Evolutionary conservation across 768 basidiomycete genomes (phyloP).

Genomic region (Trametes villosa): DNA sequence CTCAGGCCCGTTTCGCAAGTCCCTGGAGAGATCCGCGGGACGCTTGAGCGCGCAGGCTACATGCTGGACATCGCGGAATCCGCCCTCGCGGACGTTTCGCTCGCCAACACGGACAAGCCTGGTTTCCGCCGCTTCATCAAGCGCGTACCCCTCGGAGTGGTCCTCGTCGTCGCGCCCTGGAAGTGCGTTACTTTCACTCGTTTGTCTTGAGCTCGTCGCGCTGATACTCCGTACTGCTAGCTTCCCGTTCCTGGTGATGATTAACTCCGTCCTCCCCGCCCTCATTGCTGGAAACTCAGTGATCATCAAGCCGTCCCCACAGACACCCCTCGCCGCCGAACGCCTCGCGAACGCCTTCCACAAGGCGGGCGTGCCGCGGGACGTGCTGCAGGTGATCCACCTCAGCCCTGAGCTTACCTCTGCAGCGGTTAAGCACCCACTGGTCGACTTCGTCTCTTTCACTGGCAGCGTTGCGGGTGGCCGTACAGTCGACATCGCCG

Average conservation of each 20-base stretch:
- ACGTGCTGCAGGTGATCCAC: slow-evolving; percentile 77
- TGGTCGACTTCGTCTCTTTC: slow-evolving; percentile 84
- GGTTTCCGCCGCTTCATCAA: slow-evolving; percentile 86
- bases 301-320: slow-evolving; percentile 93
- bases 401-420: slow-evolving; percentile 65
- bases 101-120: slow-evolving; percentile 79
- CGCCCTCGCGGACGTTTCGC: slow-evolving; percentile 72
- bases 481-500: slow-evolving; percentile 70
- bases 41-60: slow-evolving; percentile 80
- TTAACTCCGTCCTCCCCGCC: slow-evolving; percentile 93
- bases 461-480: slow-evolving; percentile 89
- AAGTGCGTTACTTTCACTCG: slow-evolving; percentile 60
- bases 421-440: slow-evolving; percentile 62
- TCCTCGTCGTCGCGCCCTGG: slow-evolving; percentile 91
- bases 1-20: slow-evolving; percentile 78
- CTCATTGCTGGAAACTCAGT: slow-evolving; percentile 90
- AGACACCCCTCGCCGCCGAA: slow-evolving; percentile 90
- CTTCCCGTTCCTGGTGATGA: slow-evolving; percentile 86
- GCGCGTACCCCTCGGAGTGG: slow-evolving; percentile 83
- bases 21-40: slow-evolving; percentile 79
- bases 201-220: background rate
- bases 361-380: slow-evolving; percentile 78
- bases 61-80: slow-evolving; percentile 83
- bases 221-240: slow-evolving; percentile 41
- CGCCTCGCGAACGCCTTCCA: slow-evolving; percentile 70